Evolutionary conservation across 495 filamentous ascomycete genomes (phyloP), one percentile per base, ranked within the genome.

Genomic region (Apodospora peruviana): DNA sequence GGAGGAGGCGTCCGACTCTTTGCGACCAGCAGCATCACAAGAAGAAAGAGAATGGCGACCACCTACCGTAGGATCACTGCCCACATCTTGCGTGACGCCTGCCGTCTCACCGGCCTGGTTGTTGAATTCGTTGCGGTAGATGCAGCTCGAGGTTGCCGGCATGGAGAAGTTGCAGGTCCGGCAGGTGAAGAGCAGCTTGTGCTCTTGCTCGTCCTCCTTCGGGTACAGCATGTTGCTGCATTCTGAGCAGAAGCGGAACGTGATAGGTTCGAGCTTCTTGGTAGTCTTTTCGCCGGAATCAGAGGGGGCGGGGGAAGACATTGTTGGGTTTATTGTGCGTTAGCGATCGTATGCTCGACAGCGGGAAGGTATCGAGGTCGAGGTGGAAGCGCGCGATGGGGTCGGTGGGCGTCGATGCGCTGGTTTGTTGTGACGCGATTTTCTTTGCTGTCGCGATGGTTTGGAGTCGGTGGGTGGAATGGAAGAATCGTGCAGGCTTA

Each of bases 151-250:
- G 42, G 75, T 80, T n/a, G 91, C 90, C 36, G 81, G 77, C 68
- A 96, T 90, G 60, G 82, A 86, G 67, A 85, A 93, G 60, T 86
- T 83, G 74, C 93, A 99, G 35, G 88, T 95, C 46, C 90, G 87
- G 74, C 93, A 99, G 16, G 71, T 72, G 55, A 78, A 77, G 51
- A 74, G 66, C 27, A 78, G 68, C 62, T 70, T 72, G 64, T 70
- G 74, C 9, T 66, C 63, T 40, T 72, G 66, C 44, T 77, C 75
- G 66, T 96, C 89, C 74, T 99, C 93, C 67, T 91, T 90, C 12
- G 93, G 93, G 66, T 96, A 97, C 44, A 99, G 76, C 81, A 99
- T 86, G 78, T 99, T 99, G 58, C 88, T 93, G 71, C 93, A 98
- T 77, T 98, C 93, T 48, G 87, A 85, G 72, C 93, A 98, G 79